These are phyloP conservation scores for Cornus kousa DNA, from an alignment of 148 eudicot genomes.

Conservation along the genomic window DNA sequence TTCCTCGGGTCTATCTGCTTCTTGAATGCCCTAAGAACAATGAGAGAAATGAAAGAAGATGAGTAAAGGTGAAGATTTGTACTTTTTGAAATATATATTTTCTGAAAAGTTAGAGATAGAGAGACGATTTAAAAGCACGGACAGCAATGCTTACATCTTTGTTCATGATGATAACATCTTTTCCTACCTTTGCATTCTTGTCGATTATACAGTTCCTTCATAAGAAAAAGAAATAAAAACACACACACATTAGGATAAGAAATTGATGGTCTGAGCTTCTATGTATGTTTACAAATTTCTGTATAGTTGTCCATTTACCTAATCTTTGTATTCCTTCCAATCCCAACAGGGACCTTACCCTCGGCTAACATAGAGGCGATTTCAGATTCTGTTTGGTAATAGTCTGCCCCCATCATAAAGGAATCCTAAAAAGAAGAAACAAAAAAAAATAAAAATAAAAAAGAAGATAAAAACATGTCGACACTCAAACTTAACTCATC, in stretches of 20 bases:
- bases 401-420: constrained; percentile 93
- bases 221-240: neutral
- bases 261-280: neutral
- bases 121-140: neutral
- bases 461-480: neutral
- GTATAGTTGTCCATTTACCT: constrained; percentile 29
- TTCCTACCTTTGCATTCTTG: constrained; percentile 90
- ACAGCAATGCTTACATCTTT: constrained; percentile 63
- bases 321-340: constrained; percentile 78
- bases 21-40: constrained; percentile 61
- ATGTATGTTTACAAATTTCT: neutral
- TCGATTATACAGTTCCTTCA: constrained; percentile 86
- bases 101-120: neutral
- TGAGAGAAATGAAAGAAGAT: no score
- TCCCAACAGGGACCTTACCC: constrained; percentile 91
- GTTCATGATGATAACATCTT: constrained; percentile 79
- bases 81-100: neutral
- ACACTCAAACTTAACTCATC: neutral
- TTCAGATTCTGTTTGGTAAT: constrained; percentile 94
- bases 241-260: neutral
- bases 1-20: constrained; percentile 77
- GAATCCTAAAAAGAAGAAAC: constrained; percentile 49
- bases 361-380: constrained; percentile 84
- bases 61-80: neutral
- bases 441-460: neutral